Percentiles rank a stretch among this genome's conserved stretches.
Conservation (phyloP, 495 filamentous ascomycete species). For the Chlorociboria aeruginascens region DNA sequence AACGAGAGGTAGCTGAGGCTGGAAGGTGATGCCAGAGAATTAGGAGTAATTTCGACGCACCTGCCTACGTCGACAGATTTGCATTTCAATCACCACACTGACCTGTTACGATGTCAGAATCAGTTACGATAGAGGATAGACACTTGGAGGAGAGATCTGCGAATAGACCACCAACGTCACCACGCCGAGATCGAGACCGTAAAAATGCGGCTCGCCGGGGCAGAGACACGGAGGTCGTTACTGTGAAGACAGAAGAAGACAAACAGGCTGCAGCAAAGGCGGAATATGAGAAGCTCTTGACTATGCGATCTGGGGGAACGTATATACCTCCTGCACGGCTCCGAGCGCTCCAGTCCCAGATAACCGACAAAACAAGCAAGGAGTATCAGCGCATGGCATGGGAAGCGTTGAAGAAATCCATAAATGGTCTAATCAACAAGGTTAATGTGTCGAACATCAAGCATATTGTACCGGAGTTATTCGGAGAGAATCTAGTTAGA, state of each 20-base stretch:
- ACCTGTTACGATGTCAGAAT: too few relatives aligned
- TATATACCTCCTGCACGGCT: constrained; percentile 91
- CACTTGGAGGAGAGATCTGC: constrained; percentile 19
- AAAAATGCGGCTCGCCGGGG: constrained; percentile 28
- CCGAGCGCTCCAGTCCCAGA: constrained; percentile 85
- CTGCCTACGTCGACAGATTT: too few relatives aligned
- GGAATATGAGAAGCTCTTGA: constrained; percentile 83
- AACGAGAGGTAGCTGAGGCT: too few relatives aligned
- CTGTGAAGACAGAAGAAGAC: constrained; percentile 59
- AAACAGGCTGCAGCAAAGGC: constrained; percentile 71
- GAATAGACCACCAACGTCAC: constrained; percentile 17
- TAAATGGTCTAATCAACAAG: constrained; percentile 98
- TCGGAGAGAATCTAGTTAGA: constrained; percentile 84
- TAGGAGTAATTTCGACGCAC: too few relatives aligned
- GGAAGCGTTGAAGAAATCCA: constrained; percentile 97
- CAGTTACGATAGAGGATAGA: background rate
- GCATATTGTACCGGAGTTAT: constrained; percentile 87
- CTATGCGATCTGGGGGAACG: constrained; percentile 83
- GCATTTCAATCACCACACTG: too few relatives aligned
- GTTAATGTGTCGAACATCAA: constrained; percentile 97
- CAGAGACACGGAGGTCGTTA: constrained; percentile 19
- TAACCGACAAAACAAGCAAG: constrained; percentile 90
- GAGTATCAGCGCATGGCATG: constrained; percentile 99
- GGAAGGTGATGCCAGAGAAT: too few relatives aligned
- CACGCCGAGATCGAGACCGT: constrained; percentile 7